Conservation (phyloP, 2,329 filamentous ascomycete species). For the Hypoxylon sp. region DNA sequence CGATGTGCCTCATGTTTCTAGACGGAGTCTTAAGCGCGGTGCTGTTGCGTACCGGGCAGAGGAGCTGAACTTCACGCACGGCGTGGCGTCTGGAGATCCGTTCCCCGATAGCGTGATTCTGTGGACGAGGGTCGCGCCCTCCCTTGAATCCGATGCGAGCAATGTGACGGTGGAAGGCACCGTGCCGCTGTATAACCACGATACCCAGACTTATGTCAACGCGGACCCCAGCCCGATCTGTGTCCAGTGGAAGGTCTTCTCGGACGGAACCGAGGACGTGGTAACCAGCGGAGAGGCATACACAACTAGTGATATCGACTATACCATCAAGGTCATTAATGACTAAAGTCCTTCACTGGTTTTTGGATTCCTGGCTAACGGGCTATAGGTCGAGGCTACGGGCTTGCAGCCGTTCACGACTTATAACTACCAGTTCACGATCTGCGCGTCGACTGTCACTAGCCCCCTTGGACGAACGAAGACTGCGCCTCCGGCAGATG, state of each 20-base stretch:
- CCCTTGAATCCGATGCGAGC: slow-evolving; percentile 62
- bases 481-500: slow-evolving; percentile 53
- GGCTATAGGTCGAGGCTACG: slow-evolving; percentile 67
- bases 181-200: slow-evolving; percentile 62
- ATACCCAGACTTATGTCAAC: slow-evolving; percentile 64
- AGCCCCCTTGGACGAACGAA: slow-evolving; percentile 56
- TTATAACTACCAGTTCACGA: slow-evolving; percentile 55
- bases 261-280: slow-evolving; percentile 61
- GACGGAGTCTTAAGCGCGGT: slow-evolving; percentile 63
- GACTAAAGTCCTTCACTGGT: not conserved
- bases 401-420: slow-evolving; percentile 53
- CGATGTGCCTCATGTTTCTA: slow-evolving; percentile 72
- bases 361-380: slow-evolving; percentile 1
- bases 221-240: slow-evolving; percentile 69
- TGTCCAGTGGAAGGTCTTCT: slow-evolving; percentile 74
- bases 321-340: slow-evolving; percentile 76
- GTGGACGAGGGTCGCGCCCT: slow-evolving; percentile 65
- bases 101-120: slow-evolving; percentile 71
- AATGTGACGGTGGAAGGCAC: slow-evolving; percentile 61
- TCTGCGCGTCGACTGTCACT: slow-evolving; percentile 53
- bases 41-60: slow-evolving; percentile 61
- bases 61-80: slow-evolving; percentile 74
- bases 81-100: slow-evolving; percentile 66
- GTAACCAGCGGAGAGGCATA: slow-evolving; percentile 73
- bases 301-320: slow-evolving; percentile 82